Percentiles rank a stretch among this genome's conserved stretches.
Evolutionary conservation across 148 eudicot species (phyloP).

Genomic region (Vaccinium macrocarpon): DNA sequence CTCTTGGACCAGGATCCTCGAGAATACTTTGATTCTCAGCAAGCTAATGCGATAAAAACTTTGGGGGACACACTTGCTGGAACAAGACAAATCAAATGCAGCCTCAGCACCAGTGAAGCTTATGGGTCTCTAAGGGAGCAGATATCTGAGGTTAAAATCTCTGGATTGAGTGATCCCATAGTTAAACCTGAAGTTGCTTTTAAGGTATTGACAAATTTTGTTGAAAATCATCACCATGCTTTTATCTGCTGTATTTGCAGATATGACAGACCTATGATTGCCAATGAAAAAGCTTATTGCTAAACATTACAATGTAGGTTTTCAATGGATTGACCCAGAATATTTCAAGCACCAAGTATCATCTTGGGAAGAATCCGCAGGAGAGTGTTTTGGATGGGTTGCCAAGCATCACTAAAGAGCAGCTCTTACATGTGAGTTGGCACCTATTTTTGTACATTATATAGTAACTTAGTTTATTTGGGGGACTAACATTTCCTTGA

Average conservation of each 20-base stretch:
- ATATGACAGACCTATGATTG: not conserved
- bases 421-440: constrained; percentile 68
- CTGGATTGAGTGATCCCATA: constrained; percentile 57
- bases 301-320: constrained; percentile 44
- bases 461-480: not conserved
- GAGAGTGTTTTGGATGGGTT: constrained; percentile 87
- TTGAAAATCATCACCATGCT: not conserved
- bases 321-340: constrained; percentile 60
- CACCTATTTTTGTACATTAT: not conserved
- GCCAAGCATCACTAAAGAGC: constrained; percentile 65
- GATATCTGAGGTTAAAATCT: constrained; percentile 47
- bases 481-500: not conserved
- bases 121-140: constrained; percentile 52
- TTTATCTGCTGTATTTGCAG: constrained; percentile 8
- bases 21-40: constrained; percentile 95
- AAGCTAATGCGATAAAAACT: constrained; percentile 70
- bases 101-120: constrained; percentile 55
- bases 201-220: constrained; percentile 47
- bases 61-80: constrained; percentile 59
- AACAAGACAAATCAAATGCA: constrained; percentile 41
- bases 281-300: constrained; percentile 18
- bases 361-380: constrained; percentile 63
- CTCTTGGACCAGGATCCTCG: constrained; percentile 75
- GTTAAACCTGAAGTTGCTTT: constrained; percentile 72
- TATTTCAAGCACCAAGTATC: constrained; percentile 76